Base-by-base conservation (phyloP, 495 filamentous ascomycete genomes). In the Hypoxylon rickii region DNA sequence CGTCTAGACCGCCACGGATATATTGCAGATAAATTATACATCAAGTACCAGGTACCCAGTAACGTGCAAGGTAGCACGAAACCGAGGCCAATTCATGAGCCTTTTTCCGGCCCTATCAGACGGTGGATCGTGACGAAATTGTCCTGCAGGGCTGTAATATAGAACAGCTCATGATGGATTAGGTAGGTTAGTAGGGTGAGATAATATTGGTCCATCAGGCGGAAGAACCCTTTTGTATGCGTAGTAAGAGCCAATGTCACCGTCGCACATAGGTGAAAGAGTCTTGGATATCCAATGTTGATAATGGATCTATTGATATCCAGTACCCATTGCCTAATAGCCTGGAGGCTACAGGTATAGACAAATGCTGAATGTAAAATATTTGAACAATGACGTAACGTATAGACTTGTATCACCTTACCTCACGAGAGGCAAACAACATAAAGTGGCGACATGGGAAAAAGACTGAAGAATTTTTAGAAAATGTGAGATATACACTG, bases 161-260 rank as follows among this genome's bases (percentile, higher is more conserved):
- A 7, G 41, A 33, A 17, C 15, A 7, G 10, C 29, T 13, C 18
- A 12, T 42, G 13, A 33, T 50, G 13, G 43, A 10, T 15, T 45
- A 45, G 17, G 19, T 29, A 10, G 44, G 24, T 29, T 21, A 34
- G 16, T 40, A 17, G 33, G 46, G 51, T 40, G 46, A 55, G 44
- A 54, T n/a, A n/a, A n/a, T 19, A 47, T 44, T 29, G 19, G 32
- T 42, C n/a, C n/a, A n/a, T 16, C 40, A 17, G 10, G 37, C 51
- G 58, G 45, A 42, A 29, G 32, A 20, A 40, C 46, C 36, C 45
- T 6, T 42, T 41, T 33, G 13, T 18, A 18, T 42, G 58, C 47
- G 58, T 62, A 62, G 58, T 62, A 62, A 62, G 44, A 26, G 13
- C 24, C n/a, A n/a, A n/a, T n/a, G n/a, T n/a, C n/a, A n/a, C n/a